Base-by-base conservation (phyloP, 768 basidiomycete species). In the Suillus subaureus region DNA sequence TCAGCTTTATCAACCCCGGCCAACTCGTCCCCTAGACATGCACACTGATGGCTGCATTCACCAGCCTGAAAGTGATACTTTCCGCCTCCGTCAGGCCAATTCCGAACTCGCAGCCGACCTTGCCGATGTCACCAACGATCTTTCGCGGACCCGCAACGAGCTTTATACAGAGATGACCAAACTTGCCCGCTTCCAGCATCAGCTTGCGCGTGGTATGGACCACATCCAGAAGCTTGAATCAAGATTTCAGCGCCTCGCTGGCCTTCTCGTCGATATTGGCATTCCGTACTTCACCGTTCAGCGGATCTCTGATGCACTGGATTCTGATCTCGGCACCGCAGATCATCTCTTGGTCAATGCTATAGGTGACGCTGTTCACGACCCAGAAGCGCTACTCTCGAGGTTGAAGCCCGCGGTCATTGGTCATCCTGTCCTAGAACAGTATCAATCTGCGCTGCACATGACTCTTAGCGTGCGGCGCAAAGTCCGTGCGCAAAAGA, bases 361-460 rank as follows among this genome's bases (percentile, higher is more conserved):
- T 2, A 82, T 86, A 65, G 77, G 75, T 65, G 74, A 76, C 54
- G 83, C 84, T 8, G 77, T 80, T 43, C 69, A 78, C 9, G 76
- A 78, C 37, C 71, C 72, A n/a, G 73, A 68, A 37, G 77, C 81
- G 21, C 74, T 80, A n/a, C 83, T 85, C 80, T 75, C 82, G 12
- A 79, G 69, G 39, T 78, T 84, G 60, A 73, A 80, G 12, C 75
- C 80, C 26, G 71, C 76, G 23, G 64, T 80, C 61, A 70, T 73
- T 61, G 71, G 75, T 13, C 73, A 78, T 33, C 78, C 80, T 45
- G 80, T 78, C 45, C 71, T 78, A 31, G 80, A 81, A 28, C 77
- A 82, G 51, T 85, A 85, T 69, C 74, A 79, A 61, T 81, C 82
- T 21, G 81, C 83, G 9, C 74, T 85, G 61, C 78, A 82, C 56